These are phyloP conservation scores for Nothophoma quercina DNA, from an alignment of 2,329 filamentous ascomycete genomes.

Conservation along the genomic window DNA sequence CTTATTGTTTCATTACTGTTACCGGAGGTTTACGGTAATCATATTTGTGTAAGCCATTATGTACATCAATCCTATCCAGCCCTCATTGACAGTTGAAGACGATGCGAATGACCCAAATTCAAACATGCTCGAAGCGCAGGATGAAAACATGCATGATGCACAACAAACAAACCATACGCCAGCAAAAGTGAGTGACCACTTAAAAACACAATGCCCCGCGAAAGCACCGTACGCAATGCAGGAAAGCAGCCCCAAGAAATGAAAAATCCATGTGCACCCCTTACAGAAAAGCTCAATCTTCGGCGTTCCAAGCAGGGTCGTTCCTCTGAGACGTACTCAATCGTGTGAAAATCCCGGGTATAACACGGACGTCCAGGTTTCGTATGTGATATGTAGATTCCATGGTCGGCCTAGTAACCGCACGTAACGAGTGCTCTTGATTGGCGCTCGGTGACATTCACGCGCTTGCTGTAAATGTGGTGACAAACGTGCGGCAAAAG, in stretches of 20 bases:
- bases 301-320: slow-evolving; percentile 2
- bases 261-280: slow-evolving; percentile 12
- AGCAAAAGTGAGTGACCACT: slow-evolving; percentile 12
- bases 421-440: slow-evolving; percentile 3
- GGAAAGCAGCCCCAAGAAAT: slow-evolving; percentile 25
- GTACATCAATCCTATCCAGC: slow-evolving; percentile 18
- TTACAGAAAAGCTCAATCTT: slow-evolving; percentile 8
- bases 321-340: slow-evolving; percentile 1
- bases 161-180: slow-evolving; percentile 18
- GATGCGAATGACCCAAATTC: slow-evolving; percentile 14
- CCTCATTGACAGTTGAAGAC: slow-evolving; percentile 20
- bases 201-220: slow-evolving; percentile 36
- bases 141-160: slow-evolving; percentile 16
- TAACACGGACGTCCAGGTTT: slow-evolving; percentile 6
- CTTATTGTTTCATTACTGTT: slow-evolving; percentile 12
- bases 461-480: slow-evolving; percentile 10
- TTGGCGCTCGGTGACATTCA: slow-evolving; percentile 1
- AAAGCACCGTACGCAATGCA: slow-evolving; percentile 43
- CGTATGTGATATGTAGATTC: slow-evolving; percentile 21
- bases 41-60: slow-evolving; percentile 18
- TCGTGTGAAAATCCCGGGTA: slow-evolving; percentile 2
- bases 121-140: slow-evolving; percentile 18
- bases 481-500: slow-evolving; percentile 18
- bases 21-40: slow-evolving; percentile 10
- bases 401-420: slow-evolving; percentile 1